Evolutionary conservation across 1,284 basidiomycete genomes (phyloP), one percentile per base, ranked within the genome.

Genomic region (Melampsora medusae): DNA sequence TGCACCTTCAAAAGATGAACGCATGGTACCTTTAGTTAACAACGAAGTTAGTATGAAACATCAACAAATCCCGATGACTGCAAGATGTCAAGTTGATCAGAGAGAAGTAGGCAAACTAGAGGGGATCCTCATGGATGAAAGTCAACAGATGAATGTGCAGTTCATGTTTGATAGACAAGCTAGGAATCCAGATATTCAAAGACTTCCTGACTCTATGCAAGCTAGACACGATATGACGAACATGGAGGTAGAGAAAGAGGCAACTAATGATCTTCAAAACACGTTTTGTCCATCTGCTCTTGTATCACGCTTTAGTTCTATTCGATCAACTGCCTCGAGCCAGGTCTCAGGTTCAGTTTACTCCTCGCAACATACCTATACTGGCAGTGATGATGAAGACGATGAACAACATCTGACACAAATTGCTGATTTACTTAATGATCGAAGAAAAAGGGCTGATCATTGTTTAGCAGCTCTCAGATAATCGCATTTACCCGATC

Each of bases 361-460:
- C 53, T 56, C 53, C 7, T 7, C 53, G 6, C 53, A 56, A 56
- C 5, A 22, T 28, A 22, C 53, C 10, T 12, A 6, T n/a, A 28
- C 53, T n/a, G n/a, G 25, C 2, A 56, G 53, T 56, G 53, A 56
- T 22, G 25, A 56, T n/a, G 53, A 56, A 6, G 53, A 56, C 12
- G 53, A 56, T 9, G 53, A 56, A 22, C 4, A 1, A 17, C 19
- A n/a, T n/a, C n/a, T 56, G 53, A 28, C n/a, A 19, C 5, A 56
- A 28, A 56, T 56, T 16, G 6, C 53, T 22, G 53, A 28, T 28
- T 56, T 56, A 56, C 53, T 56, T 4, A n/a, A 16, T 7, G 53
- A 56, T 56, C 53, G 53, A 22, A n/a, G 53, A 56, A n/a, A 28
- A 16, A n/a, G 53, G n/a, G 53, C 53, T 28, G 53, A 56, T 56